Conservation (phyloP, 768 basidiomycete species). For the Amyloporia xantha region DNA sequence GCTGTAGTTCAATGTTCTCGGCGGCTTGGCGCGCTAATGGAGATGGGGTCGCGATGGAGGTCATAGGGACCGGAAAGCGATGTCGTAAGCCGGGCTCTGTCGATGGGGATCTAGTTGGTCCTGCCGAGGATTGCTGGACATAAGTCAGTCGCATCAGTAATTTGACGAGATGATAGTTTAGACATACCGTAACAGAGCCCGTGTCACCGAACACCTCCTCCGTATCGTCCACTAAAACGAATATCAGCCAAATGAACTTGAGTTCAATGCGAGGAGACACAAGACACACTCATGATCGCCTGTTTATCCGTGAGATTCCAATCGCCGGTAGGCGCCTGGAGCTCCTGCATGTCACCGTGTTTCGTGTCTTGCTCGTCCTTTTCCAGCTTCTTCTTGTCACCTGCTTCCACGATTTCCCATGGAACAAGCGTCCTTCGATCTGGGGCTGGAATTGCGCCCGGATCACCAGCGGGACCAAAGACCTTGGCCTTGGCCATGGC, state of each 20-base stretch:
- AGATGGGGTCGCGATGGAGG: neutral
- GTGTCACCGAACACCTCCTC: slow-evolving; percentile 12
- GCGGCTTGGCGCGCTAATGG: neutral
- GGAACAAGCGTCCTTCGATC: slow-evolving; percentile 65
- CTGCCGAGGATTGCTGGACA: neutral
- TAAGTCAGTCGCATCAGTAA: too few relatives aligned
- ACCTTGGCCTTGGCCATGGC: slow-evolving; percentile 64
- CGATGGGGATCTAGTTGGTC: neutral
- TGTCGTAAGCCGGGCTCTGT: neutral
- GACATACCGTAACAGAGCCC: neutral
- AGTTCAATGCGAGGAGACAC: too few relatives aligned
- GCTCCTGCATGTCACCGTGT: slow-evolving; percentile 2
- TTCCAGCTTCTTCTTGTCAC: slow-evolving; percentile 25
- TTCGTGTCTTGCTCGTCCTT: slow-evolving; percentile 9
- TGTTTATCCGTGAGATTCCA: slow-evolving; percentile 22
- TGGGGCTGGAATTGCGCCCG: slow-evolving; percentile 46
- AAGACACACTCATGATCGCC: slow-evolving; percentile 17
- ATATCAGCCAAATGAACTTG: neutral
- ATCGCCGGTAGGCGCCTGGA: slow-evolving; percentile 6
- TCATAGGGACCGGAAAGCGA: neutral
- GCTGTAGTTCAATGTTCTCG: neutral
- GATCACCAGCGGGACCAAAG: slow-evolving; percentile 58
- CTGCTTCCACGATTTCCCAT: slow-evolving; percentile 51
- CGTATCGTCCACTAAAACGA: slow-evolving; percentile 17
- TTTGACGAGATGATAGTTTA: too few relatives aligned